Conservation (phyloP, 768 basidiomycete genomes). For the Megacollybia marginata region DNA sequence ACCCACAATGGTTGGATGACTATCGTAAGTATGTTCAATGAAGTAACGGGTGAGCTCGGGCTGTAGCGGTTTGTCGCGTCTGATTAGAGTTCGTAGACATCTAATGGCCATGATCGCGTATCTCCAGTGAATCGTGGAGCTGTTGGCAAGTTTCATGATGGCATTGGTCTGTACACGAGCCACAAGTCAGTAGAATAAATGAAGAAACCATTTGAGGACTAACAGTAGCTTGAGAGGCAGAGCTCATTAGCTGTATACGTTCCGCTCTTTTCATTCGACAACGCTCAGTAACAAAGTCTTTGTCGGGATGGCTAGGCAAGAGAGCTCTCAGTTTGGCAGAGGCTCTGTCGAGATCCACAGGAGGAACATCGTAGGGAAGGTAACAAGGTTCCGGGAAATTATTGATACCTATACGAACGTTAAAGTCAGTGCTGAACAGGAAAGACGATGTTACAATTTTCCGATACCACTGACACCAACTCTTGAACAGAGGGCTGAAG, state of each 20-base stretch:
- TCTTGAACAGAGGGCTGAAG: slow-evolving; percentile 70
- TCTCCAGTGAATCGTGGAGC: slow-evolving; percentile 67
- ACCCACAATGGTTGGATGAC: slow-evolving; percentile 61
- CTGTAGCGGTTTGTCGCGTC: slow-evolving; percentile 52
- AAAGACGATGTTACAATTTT: slow-evolving; percentile 42
- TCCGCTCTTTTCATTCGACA: slow-evolving; percentile 37
- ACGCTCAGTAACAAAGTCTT: slow-evolving; percentile 29
- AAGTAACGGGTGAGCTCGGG: slow-evolving; percentile 47
- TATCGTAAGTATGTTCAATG: slow-evolving; percentile 51
- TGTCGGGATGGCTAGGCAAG: slow-evolving; percentile 22
- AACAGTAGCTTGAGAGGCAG: slow-evolving; percentile 37
- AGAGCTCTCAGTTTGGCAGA: slow-evolving; percentile 26
- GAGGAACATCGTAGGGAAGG: slow-evolving; percentile 46
- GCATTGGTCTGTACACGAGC: slow-evolving; percentile 24
- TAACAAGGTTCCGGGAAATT: slow-evolving; percentile 57
- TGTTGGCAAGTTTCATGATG: slow-evolving; percentile 52
- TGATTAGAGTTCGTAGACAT: slow-evolving; percentile 58
- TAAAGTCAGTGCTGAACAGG: not conserved
- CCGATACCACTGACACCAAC: slow-evolving; percentile 53
- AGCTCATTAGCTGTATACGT: slow-evolving; percentile 34
- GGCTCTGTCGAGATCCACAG: slow-evolving; percentile 31
- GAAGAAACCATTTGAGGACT: slow-evolving; percentile 12
- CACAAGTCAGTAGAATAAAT: not conserved
- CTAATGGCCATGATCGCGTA: slow-evolving; percentile 48
- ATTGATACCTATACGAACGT: slow-evolving; percentile 36